phyloP scores from a whole-genome alignment of 331 rosid genomes.

The Malus hybrid region DNA sequence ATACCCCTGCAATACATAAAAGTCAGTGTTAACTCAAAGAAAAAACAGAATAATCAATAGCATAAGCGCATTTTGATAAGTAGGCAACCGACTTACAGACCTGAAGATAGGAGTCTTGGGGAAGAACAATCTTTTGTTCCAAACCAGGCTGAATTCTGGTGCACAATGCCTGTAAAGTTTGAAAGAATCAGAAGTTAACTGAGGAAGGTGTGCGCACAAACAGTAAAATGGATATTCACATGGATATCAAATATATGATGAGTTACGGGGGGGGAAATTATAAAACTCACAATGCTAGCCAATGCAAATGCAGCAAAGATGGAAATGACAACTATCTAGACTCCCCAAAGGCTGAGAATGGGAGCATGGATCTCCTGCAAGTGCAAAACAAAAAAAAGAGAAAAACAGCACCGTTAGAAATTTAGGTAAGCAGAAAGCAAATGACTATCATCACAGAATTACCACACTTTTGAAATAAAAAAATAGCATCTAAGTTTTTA shows the following conservation, averaged over 20 bases:
- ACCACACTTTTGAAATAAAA: not conserved
- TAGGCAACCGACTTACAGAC: slow-evolving; percentile 31
- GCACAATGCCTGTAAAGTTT: slow-evolving; percentile 60
- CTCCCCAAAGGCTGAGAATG: slow-evolving; percentile 77
- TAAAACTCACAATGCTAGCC: slow-evolving; percentile 82
- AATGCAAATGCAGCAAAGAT: slow-evolving; percentile 63
- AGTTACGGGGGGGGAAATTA: not conserved
- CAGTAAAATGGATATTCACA: slow-evolving; percentile 4
- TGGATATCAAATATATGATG: not conserved
- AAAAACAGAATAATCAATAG: slow-evolving; percentile 8
- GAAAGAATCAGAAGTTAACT: slow-evolving; percentile 5
- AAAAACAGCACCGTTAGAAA: slow-evolving; percentile 17
- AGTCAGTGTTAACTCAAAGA: slow-evolving; percentile 13
- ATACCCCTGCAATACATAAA: slow-evolving; percentile 68
- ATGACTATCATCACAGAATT: not conserved
- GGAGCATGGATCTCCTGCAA: slow-evolving; percentile 97
- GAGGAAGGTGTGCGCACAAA: slow-evolving; percentile 4
- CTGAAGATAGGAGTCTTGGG: slow-evolving; percentile 94
- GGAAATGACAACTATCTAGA: slow-evolving; percentile 69
- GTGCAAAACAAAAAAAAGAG: slow-evolving; percentile 13
- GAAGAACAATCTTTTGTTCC: slow-evolving; percentile 93
- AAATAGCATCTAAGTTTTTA: not conserved
- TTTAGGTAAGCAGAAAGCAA: not conserved
- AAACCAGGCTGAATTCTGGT: slow-evolving; percentile 93
- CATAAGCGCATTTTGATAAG: not conserved